Evolutionary conservation across 345 rosid species (phyloP).

Genomic region (Cardamine resedifolia): DNA sequence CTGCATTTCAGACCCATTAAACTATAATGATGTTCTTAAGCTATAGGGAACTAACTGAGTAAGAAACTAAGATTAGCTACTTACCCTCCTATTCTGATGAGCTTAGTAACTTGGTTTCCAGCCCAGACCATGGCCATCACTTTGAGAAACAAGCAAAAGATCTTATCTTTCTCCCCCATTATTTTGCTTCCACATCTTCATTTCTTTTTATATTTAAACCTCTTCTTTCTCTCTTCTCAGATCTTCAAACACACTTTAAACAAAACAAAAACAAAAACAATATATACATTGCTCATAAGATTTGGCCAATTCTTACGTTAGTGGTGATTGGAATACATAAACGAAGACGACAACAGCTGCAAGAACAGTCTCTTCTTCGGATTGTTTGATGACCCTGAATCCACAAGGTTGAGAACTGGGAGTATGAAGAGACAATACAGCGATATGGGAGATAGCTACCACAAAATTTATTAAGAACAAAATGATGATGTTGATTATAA

Average conservation of each 20-base stretch:
- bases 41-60: no score
- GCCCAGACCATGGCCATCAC: no score
- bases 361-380: conserved; percentile 35
- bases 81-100: no score
- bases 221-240: background rate
- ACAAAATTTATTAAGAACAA: conserved; percentile 20
- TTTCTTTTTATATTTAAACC: background rate
- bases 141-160: conserved; percentile 23
- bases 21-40: no score
- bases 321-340: conserved; percentile 17
- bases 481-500: background rate
- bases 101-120: no score
- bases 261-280: background rate
- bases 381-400: conserved; percentile 36
- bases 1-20: no score
- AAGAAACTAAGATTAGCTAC: no score
- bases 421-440: conserved; percentile 42
- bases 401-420: conserved; percentile 29
- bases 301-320: background rate
- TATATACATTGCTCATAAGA: background rate
- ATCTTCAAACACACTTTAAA: conserved; percentile 19
- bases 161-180: background rate
- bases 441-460: conserved; percentile 36
- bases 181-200: conserved; percentile 16
- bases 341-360: conserved; percentile 19